Evolutionary conservation across 345 rosid genomes (phyloP).

Genomic region (Reutealis trisperma): DNA sequence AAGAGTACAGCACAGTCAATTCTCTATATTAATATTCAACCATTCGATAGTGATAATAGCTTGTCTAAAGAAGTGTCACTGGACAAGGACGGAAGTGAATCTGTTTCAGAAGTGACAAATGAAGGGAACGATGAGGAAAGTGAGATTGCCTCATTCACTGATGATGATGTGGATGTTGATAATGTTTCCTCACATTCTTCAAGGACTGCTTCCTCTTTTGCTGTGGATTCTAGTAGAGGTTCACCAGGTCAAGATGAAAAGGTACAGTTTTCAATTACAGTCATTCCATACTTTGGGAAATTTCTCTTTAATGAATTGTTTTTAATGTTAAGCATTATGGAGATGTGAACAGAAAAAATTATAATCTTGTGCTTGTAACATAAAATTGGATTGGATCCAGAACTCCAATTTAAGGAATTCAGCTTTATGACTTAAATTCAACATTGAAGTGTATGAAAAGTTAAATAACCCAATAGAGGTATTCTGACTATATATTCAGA

Average conservation of each 20-base stretch:
- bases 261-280: constrained; percentile 38
- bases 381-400: neutral
- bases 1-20: constrained; percentile 50
- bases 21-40: constrained; percentile 61
- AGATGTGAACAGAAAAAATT: neutral
- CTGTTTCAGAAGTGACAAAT: constrained; percentile 56
- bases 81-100: constrained; percentile 58
- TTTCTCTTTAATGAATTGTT: constrained; percentile 2
- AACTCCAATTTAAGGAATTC: constrained; percentile 8
- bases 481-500: neutral
- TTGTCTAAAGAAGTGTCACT: constrained; percentile 42
- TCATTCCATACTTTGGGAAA: neutral
- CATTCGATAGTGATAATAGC: constrained; percentile 52
- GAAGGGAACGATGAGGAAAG: constrained; percentile 55
- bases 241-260: constrained; percentile 40
- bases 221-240: constrained; percentile 35
- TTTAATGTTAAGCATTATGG: neutral
- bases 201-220: constrained; percentile 45
- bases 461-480: neutral
- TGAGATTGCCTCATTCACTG: constrained; percentile 74
- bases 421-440: neutral
- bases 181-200: constrained; percentile 57
- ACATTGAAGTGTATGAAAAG: neutral
- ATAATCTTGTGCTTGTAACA: neutral
- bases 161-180: constrained; percentile 53